Evolutionary conservation across 805 yeast species (phyloP).

Genomic region (Metschnikowia peoriensis): DNA sequence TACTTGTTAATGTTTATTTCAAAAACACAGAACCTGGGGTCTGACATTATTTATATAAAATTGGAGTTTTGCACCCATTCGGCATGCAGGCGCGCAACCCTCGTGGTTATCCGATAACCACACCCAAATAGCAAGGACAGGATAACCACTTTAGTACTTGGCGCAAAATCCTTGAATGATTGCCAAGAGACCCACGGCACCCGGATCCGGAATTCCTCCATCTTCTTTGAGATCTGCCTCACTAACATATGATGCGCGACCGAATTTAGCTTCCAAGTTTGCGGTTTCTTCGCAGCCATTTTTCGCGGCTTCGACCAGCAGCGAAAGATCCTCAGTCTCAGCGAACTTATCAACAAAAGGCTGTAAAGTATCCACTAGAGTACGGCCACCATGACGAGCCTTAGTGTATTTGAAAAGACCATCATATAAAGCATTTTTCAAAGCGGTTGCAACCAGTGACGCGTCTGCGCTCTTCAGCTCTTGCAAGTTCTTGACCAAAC

Average conservation of each 20-base stretch:
- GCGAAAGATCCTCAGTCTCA: slow-evolving; percentile 47
- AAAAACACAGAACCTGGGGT: neutral
- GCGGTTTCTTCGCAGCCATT: slow-evolving; percentile 78
- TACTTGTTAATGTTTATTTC: neutral
- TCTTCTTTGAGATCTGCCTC: slow-evolving; percentile 54
- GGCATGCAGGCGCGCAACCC: slow-evolving; percentile 8
- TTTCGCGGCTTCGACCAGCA: slow-evolving; percentile 68
- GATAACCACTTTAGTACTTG: slow-evolving; percentile 10
- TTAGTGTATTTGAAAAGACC: slow-evolving; percentile 82
- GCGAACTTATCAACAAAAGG: slow-evolving; percentile 74
- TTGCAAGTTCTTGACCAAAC: slow-evolving; percentile 56
- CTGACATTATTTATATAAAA: neutral
- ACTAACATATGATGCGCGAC: slow-evolving; percentile 88
- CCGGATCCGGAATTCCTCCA: slow-evolving; percentile 92
- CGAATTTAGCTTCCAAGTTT: slow-evolving; percentile 77
- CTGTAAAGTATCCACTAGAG: slow-evolving; percentile 82
- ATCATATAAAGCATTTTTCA: slow-evolving; percentile 56
- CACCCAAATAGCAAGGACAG: neutral
- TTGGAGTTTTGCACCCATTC: slow-evolving; percentile 14
- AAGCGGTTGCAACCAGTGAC: slow-evolving; percentile 44
- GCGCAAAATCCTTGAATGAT: slow-evolving; percentile 44
- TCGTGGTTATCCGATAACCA: slow-evolving; percentile 11
- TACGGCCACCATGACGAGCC: slow-evolving; percentile 87
- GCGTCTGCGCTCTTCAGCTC: slow-evolving; percentile 32
- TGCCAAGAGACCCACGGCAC: slow-evolving; percentile 83